Evolutionary conservation across 2,329 filamentous ascomycete genomes (phyloP).

Genomic region (Whalleya microplaca): DNA sequence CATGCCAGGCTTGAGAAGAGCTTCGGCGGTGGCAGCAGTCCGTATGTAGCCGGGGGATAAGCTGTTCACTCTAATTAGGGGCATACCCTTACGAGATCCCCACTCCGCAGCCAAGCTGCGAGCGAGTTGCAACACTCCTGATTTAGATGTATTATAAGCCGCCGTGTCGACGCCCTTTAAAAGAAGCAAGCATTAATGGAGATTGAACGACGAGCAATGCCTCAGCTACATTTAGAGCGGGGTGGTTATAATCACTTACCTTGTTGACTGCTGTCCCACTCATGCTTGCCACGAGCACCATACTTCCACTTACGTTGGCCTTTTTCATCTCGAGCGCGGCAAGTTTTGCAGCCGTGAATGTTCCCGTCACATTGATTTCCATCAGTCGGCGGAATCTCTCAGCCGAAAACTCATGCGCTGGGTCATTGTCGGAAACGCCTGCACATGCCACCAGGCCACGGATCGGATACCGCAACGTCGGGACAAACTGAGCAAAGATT

Average conservation of each 20-base stretch:
- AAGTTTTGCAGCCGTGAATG: constrained; percentile 50
- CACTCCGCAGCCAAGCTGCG: constrained; percentile 57
- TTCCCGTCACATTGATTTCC: constrained; percentile 52
- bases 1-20: constrained; percentile 36
- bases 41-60: constrained; percentile 58
- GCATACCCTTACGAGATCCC: constrained; percentile 46
- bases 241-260: constrained; percentile 35
- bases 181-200: neutral
- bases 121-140: constrained; percentile 55
- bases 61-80: constrained; percentile 55
- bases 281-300: constrained; percentile 55
- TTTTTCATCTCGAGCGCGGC: constrained; percentile 52
- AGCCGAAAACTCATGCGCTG: constrained; percentile 32
- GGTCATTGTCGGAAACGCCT: constrained; percentile 35
- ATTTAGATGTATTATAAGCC: constrained; percentile 58
- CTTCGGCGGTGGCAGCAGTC: constrained; percentile 41
- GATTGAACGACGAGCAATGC: neutral
- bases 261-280: constrained; percentile 53
- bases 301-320: constrained; percentile 48
- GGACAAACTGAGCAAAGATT: constrained; percentile 25
- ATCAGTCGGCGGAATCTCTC: constrained; percentile 31
- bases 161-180: constrained; percentile 43
- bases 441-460: constrained; percentile 39
- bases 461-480: constrained; percentile 30
- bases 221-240: no score